A percentile compares a stretch with the other conserved stretches of the same genome.
Conservation (phyloP, 768 basidiomycete genomes). For the Hericium rajendrae region DNA sequence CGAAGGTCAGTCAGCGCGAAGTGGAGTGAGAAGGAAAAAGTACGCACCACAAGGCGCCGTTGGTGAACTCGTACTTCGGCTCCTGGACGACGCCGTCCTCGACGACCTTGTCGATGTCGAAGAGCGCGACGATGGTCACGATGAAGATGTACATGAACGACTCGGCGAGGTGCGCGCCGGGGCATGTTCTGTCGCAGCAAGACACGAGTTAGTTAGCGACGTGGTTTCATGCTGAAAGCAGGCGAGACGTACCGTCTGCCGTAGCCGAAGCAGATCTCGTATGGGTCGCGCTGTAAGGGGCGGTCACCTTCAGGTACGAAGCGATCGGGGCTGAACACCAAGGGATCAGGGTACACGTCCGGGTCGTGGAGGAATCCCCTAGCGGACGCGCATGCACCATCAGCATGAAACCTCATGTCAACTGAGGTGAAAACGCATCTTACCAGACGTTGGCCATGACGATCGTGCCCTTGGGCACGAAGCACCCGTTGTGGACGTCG, state of each 20-base stretch:
- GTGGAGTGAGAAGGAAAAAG: neutral
- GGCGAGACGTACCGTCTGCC: conserved; percentile 16
- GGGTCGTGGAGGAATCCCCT: conserved; percentile 24
- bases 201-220: too few species aligned
- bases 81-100: conserved; percentile 12
- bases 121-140: conserved; percentile 12
- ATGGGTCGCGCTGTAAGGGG: conserved; percentile 14
- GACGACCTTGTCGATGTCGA: conserved; percentile 10
- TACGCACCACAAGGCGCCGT: conserved; percentile 11
- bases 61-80: conserved; percentile 7
- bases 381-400: neutral
- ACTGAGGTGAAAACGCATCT: neutral
- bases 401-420: neutral
- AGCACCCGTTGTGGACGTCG: conserved; percentile 27
- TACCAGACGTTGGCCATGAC: conserved; percentile 28
- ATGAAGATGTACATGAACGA: conserved; percentile 13
- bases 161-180: conserved; percentile 13
- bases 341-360: conserved; percentile 19
- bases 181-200: conserved; percentile 5
- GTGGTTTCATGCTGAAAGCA: neutral
- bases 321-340: conserved; percentile 21
- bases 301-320: conserved; percentile 15
- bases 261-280: conserved; percentile 16
- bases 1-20: neutral
- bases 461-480: conserved; percentile 29